Conservation (phyloP, 306 rosid species). For the Biancaea sappan region DNA sequence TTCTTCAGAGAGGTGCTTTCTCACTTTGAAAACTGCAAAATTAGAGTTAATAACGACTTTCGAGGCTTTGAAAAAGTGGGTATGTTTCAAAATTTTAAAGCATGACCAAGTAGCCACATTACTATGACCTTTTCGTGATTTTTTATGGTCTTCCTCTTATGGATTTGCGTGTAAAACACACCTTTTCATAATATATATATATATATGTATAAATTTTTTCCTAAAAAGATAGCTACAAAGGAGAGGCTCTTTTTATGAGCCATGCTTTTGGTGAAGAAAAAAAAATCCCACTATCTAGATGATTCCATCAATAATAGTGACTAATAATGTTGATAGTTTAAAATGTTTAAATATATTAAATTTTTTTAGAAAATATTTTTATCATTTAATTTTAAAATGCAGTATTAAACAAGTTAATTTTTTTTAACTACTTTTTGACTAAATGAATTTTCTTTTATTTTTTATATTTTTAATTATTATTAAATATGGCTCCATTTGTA, state of each 20-base stretch:
- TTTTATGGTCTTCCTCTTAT: background rate
- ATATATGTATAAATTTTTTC: too few species aligned
- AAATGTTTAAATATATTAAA: too few species aligned
- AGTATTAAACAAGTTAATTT: too few species aligned
- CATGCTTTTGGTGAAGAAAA: background rate
- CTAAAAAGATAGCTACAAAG: background rate
- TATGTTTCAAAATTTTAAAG: slow-evolving; percentile 16
- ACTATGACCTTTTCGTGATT: background rate
- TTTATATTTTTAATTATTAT: too few species aligned
- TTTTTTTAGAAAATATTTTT: too few species aligned
- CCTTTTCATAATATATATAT: background rate
- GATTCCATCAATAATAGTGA: too few species aligned
- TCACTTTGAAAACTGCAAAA: background rate
- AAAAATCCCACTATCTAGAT: too few species aligned
- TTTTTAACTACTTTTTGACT: too few species aligned
- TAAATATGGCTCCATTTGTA: too few species aligned
- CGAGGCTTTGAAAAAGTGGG: slow-evolving; percentile 1
- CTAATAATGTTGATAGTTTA: too few species aligned
- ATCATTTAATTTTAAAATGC: too few species aligned
- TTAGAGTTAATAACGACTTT: slow-evolving; percentile 1
- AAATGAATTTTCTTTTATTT: too few species aligned
- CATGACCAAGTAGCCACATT: slow-evolving; percentile 11
- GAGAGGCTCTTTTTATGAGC: background rate
- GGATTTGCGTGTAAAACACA: background rate
- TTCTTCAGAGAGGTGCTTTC: background rate